Base-by-base conservation (phyloP, 371 early-diverging fungal species). In the Mucor saturninus region DNA sequence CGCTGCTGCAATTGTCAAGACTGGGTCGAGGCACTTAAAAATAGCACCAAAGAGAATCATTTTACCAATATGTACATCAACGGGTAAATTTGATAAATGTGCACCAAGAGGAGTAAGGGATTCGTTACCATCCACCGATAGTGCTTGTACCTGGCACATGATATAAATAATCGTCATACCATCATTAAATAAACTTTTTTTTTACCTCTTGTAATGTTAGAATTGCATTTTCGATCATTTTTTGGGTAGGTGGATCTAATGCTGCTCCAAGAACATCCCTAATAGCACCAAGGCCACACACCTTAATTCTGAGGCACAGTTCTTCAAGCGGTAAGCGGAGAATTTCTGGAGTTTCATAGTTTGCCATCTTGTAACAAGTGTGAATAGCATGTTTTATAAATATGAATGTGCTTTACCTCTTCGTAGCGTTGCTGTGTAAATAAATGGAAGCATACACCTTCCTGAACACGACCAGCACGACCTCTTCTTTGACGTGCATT, bases 401-500 rank as follows among this genome's bases (percentile, higher is more conserved):
- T 2, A 3, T 21, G 4, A 21, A 21, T 38, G 38, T 21, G 32
- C 26, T 42, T 56, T 78, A 86, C 88, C 71, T 81, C 45, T 13
- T 86, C 81, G 64, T 75, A 90, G 6, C 71, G 75, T 6, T 79
- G 49, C 35, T 72, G 66, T 0, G 90, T 82, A 54, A 91, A 89
- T 50, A 95, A 57, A 62, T 90, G 89, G 62, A 88, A 93, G 43
- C 92, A 91, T 0, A 90, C 69, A 10, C 98, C 98, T 46, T 83
- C 83, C 56, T 87, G 90, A 2, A 93, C 91, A 52, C 99, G 78
- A 29, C 99, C 99, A 4, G 98, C 98, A 59, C 98, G 87, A 35
- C 99, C 99, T 4, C 89, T 76, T 39, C 99, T 83, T 76, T 99
- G 99, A 38, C 81, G 78, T 4, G 89, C 93, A 63, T 93, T 95